Evolutionary conservation across 2,329 filamentous ascomycete species (phyloP), one percentile per base, ranked within the genome.

Genomic region (Dichotomopilus funicola): DNA sequence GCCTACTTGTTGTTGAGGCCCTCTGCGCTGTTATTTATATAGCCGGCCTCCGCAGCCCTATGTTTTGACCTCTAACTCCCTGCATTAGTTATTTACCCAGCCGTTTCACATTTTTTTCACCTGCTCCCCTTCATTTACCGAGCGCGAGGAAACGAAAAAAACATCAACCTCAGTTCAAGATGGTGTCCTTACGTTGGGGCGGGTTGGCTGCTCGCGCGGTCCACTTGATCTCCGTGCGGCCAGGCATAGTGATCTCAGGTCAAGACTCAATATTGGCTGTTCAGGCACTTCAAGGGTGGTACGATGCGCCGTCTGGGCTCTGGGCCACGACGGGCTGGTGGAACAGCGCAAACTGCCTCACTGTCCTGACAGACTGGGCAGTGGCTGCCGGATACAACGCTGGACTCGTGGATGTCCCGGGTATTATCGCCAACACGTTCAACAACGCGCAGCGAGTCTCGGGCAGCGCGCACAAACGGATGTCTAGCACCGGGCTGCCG

Each of bases 301-400:
- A 88, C 67, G 78, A 85, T 64, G 55, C 69, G 2, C 64, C 66
- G 5, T 82, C 76, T 1, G 86, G 87, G 3, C 72, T 87, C 10
- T 89, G 83, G 83, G 70, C 81, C 53, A 78, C 78, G 0, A 76
- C 78, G 6, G 78, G 78, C n/a, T 90, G 87, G 87, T 90, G 87
- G 87, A 88, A 89, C 65, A 78, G 79, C 52, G 87, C 80, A 45
- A 89, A 88, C 65, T 77, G 77, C 55, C 71, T 89, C 57, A 87
- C 83, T 0, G 77, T 76, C 3, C 68, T 89, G 13, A 79, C 77
- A 51, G 81, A 88, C 65, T 79, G 78, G 65, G 70, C 73, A 4
- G 53, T 58, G 9, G 58, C 74, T 7, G 67, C 71, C 43, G 61
- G 66, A 0, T 57, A 62, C 6, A 65, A 67, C 34, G 71, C 71